These are phyloP conservation scores for Zangia roseola DNA, from an alignment of 768 basidiomycete species.

Conservation along the genomic window DNA sequence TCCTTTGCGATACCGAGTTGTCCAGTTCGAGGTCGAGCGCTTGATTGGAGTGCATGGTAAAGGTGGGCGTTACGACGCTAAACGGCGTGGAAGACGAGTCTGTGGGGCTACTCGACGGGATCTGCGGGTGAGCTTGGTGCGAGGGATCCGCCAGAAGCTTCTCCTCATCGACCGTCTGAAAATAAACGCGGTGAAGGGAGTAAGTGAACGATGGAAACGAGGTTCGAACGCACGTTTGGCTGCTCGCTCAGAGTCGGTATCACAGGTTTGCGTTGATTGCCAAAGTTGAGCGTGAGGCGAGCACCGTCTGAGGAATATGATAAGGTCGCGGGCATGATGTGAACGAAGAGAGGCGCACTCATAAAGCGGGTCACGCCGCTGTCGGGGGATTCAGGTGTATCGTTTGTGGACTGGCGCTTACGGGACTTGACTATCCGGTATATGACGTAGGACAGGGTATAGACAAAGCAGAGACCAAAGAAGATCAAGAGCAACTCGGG, in stretches of 20 bases:
- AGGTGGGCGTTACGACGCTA: constrained; percentile 11
- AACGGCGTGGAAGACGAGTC: constrained; percentile 16
- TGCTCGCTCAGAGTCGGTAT: neutral
- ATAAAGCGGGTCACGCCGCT: constrained; percentile 27
- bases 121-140: constrained; percentile 2
- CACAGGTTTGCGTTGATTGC: constrained; percentile 2
- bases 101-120: constrained; percentile 6
- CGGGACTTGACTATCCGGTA: constrained; percentile 25
- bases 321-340: neutral
- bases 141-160: constrained; percentile 16
- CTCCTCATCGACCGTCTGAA: constrained; percentile 16
- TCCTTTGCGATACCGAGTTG: neutral
- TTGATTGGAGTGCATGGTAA: constrained; percentile 9
- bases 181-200: neutral
- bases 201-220: neutral
- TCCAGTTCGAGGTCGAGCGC: neutral
- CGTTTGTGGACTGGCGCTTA: constrained; percentile 10
- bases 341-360: constrained; percentile 16
- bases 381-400: constrained; percentile 20
- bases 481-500: constrained; percentile 22
- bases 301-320: constrained; percentile 15
- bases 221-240: constrained; percentile 13
- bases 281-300: constrained; percentile 25
- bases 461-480: constrained; percentile 26
- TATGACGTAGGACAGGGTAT: constrained; percentile 26